Evolutionary conservation across 495 filamentous ascomycete genomes (phyloP).

Genomic region (Pyrenopolyporus hunteri): DNA sequence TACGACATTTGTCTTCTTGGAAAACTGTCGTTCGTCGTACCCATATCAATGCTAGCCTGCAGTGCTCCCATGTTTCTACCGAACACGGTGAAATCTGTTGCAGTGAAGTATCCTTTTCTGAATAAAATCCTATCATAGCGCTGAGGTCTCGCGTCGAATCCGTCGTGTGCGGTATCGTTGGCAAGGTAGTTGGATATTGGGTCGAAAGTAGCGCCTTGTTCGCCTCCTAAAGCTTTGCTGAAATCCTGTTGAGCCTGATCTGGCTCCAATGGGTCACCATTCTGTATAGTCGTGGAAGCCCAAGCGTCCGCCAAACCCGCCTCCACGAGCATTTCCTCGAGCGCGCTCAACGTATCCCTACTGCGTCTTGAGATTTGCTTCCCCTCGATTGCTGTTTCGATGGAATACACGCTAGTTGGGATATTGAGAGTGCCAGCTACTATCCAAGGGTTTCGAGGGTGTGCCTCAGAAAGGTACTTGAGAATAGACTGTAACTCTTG

Average conservation of each 20-base stretch:
- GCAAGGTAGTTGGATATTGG: conserved; percentile 58
- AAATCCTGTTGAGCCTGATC: conserved; percentile 19
- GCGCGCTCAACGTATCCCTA: conserved; percentile 29
- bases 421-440: conserved; percentile 66
- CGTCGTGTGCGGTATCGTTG: conserved; percentile 47
- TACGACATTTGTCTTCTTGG: conserved; percentile 31
- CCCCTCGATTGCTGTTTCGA: conserved; percentile 54
- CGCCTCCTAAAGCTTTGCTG: conserved; percentile 49
- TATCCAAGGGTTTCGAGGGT: conserved; percentile 52
- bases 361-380: conserved; percentile 51
- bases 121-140: conserved; percentile 64
- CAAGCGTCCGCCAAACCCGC: conserved; percentile 52
- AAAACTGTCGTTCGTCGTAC: background rate
- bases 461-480: conserved; percentile 44
- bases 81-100: conserved; percentile 55
- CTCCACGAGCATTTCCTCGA: conserved; percentile 47
- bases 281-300: conserved; percentile 43
- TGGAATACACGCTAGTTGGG: conserved; percentile 55
- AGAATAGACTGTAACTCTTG: conserved; percentile 53
- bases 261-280: conserved; percentile 37
- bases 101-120: conserved; percentile 45
- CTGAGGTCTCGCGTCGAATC: conserved; percentile 57
- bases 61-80: conserved; percentile 41
- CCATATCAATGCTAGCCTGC: background rate
- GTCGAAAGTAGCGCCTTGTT: conserved; percentile 64